Conservation (phyloP, 805 yeast species). For the Blastobotrys parvus region DNA sequence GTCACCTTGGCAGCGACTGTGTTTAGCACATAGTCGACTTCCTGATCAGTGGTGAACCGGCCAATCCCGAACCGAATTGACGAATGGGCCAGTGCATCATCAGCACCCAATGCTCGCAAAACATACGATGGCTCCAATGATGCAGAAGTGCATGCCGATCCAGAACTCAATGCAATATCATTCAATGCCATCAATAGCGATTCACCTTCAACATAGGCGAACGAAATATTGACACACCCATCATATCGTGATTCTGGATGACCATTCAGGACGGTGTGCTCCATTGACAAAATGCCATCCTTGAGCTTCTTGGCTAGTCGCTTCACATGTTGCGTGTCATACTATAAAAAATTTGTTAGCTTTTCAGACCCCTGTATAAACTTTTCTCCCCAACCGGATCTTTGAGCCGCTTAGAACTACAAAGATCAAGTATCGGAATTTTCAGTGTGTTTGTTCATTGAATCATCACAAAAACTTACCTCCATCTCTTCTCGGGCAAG, state of each 20-base stretch:
- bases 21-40: slow-evolving; percentile 84
- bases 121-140: slow-evolving; percentile 97
- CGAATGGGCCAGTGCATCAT: slow-evolving; percentile 97
- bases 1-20: slow-evolving; percentile 86
- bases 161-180: slow-evolving; percentile 92
- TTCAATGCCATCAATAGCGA: slow-evolving; percentile 94
- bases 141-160: slow-evolving; percentile 98
- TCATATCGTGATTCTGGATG: slow-evolving; percentile 65
- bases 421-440: too few relatives aligned
- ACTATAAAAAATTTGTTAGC: slow-evolving; percentile 17
- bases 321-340: slow-evolving; percentile 63
- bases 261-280: slow-evolving; percentile 87
- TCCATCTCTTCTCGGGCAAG: slow-evolving; percentile 65
- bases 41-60: slow-evolving; percentile 93
- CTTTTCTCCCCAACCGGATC: too few relatives aligned
- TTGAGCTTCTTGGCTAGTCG: slow-evolving; percentile 66
- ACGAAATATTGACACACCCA: slow-evolving; percentile 94
- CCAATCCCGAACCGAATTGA: slow-evolving; percentile 96
- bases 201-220: slow-evolving; percentile 97
- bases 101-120: slow-evolving; percentile 93
- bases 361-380: background rate
- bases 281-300: slow-evolving; percentile 66
- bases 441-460: background rate
- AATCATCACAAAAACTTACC: slow-evolving; percentile 1
- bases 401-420: too few relatives aligned